Conservation (phyloP, 257 asterid species). For the Cordia subcordata region DNA sequence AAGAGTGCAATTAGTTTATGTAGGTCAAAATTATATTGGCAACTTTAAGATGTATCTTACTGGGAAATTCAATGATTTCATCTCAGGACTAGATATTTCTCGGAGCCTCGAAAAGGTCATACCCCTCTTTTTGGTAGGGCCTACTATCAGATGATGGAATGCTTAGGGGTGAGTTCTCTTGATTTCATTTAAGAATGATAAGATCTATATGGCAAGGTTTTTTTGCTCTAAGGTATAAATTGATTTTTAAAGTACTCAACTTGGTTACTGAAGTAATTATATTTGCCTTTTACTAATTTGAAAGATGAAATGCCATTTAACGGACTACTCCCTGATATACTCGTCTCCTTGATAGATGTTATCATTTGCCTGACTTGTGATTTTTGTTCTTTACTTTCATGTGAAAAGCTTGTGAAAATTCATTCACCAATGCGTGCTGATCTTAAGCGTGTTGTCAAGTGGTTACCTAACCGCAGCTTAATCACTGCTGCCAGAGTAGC, state of each 20-base stretch:
- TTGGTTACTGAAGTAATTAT: no score
- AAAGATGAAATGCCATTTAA: no score
- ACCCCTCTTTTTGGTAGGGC: constrained; percentile 94
- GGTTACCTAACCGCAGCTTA: constrained; percentile 61
- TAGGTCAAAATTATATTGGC: background rate
- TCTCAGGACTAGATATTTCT: constrained; percentile 92
- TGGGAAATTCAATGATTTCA: constrained; percentile 11
- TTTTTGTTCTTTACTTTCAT: constrained; percentile 9
- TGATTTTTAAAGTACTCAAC: background rate
- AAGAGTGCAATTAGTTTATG: background rate
- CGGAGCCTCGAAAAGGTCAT: constrained; percentile 91
- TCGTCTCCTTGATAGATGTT: background rate
- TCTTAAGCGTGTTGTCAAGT: constrained; percentile 73
- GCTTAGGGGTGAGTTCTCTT: constrained; percentile 71
- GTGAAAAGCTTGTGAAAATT: constrained; percentile 70
- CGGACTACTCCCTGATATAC: background rate
- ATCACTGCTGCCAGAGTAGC: constrained; percentile 74
- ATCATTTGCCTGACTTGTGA: background rate
- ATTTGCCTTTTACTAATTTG: no score
- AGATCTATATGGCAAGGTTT: no score
- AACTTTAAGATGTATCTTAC: constrained; percentile 3
- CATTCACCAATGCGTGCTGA: constrained; percentile 95
- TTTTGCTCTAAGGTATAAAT: background rate
- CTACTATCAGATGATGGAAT: constrained; percentile 97
- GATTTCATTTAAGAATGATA: background rate